Evolutionary conservation across 1,284 basidiomycete species (phyloP), one percentile per base, ranked within the genome.

Genomic region (Somion occarium): DNA sequence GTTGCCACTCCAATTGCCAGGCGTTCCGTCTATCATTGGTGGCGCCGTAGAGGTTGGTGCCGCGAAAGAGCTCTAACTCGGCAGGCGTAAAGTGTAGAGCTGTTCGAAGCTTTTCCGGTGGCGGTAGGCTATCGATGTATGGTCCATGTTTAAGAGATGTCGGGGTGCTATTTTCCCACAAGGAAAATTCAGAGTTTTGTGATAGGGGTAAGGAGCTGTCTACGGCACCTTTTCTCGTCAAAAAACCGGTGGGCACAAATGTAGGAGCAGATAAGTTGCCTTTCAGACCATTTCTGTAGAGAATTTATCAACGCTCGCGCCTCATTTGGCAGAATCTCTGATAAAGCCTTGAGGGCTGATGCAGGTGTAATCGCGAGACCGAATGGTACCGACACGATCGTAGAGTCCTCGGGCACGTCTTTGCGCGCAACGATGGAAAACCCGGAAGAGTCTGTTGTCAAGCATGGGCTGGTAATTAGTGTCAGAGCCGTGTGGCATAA

Each of bases 1-100:
- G 58, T 18, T 60, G 61, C 78, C 81, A 87, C 62, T 92, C 88
- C 0, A 57, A 57, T 50, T 68, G 65, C 84, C 86, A 89, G 19
- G 76, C 74, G 2, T 67, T 66, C 54, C 74, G 68, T 4, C 88
- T 76, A 57, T 90, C 85, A 2, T 75, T 46, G 0, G 86, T 82
- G 0, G 91, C 91, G 1, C 85, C 82, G 55, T 81, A 80, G 1
- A 96, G 61, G 62, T 94, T 94, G 1, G 88, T 89, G 0, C 90
- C 90, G 48, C 74, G 70, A 48, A 95, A 76, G 11, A 83, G 64
- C 7, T 79, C 74, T 5, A 84, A 68, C 64, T 97, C 93, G 12
- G 61, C 51, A 0, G 66, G 46, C 0, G 77, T 76, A 62, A 90
- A 96, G 59, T 88, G 82, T n/a, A 92, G 71, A 0, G 92, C 79